These are phyloP conservation scores for Penicillium decumbens DNA, from an alignment of 2,329 filamentous ascomycete genomes.

Conservation along the genomic window DNA sequence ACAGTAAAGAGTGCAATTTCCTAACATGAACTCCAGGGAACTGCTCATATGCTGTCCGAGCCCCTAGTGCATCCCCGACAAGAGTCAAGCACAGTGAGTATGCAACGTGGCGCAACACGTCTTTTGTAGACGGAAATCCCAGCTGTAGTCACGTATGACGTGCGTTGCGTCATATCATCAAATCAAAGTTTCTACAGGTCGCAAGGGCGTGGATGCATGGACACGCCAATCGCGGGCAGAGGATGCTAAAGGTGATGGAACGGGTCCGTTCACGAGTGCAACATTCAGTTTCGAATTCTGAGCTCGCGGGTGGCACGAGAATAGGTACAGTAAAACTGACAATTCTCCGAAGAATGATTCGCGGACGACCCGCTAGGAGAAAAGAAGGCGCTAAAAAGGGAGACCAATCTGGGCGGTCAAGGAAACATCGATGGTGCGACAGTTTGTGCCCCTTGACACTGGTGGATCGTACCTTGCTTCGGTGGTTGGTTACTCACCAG, in stretches of 20 bases:
- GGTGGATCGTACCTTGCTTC: conserved; percentile 9
- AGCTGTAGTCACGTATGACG: not conserved
- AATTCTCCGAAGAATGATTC: conserved; percentile 5
- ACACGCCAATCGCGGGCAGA: conserved; percentile 7
- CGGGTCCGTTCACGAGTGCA: conserved; percentile 7
- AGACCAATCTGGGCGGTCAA: not conserved
- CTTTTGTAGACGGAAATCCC: not conserved
- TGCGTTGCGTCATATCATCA: conserved; percentile 7
- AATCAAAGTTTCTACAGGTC: conserved; percentile 5
- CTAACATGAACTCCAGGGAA: not conserved
- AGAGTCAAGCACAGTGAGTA: not conserved
- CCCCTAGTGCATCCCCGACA: not conserved
- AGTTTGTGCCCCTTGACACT: not conserved
- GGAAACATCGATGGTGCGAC: conserved; percentile 17
- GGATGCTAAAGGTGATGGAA: conserved; percentile 9
- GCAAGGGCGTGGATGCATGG: conserved; percentile 11
- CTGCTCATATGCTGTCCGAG: conserved; percentile 1
- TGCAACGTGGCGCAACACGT: not conserved
- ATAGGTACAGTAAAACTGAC: too few species aligned
- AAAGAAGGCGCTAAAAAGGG: conserved; percentile 12
- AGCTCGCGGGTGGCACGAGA: too few species aligned
- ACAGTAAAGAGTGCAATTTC: not conserved
- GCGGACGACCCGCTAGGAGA: conserved; percentile 9
- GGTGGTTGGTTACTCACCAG: conserved; percentile 20
- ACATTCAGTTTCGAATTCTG: conserved; percentile 8